A percentile compares a stretch with the other conserved stretches of the same genome.
Conservation (phyloP, 208 protist genomes). For the Trypanosoma brucei region DNA sequence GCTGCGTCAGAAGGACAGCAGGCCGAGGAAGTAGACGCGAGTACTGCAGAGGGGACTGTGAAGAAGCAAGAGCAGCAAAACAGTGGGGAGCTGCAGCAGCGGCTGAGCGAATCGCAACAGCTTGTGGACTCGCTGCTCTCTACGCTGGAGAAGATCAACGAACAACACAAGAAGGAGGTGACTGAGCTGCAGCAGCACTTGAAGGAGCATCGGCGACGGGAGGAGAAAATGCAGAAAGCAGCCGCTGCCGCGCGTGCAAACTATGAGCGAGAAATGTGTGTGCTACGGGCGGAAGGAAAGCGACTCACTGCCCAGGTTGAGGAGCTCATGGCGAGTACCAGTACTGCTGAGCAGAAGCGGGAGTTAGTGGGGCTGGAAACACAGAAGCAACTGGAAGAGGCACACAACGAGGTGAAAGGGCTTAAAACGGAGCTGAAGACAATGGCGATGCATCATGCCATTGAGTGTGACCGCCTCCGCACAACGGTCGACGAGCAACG, state of each 20-base stretch:
- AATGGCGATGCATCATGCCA: background rate
- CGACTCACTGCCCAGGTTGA: background rate
- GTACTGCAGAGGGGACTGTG: background rate
- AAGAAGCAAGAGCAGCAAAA: background rate
- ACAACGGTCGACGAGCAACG: background rate
- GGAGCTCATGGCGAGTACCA: background rate
- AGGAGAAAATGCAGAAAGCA: constrained; percentile 8
- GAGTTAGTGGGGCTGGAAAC: constrained; percentile 2
- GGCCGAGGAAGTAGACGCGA: background rate
- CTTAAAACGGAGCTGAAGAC: constrained; percentile 6
- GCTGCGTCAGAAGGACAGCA: background rate
- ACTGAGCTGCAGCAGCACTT: constrained; percentile 3
- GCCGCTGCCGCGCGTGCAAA: background rate
- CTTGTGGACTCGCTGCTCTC: constrained; percentile 13
- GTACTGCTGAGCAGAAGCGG: background rate
- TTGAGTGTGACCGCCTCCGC: constrained; percentile 6
- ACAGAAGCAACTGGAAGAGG: background rate
- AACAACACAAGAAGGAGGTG: constrained; percentile 2
- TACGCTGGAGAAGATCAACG: constrained; percentile 10
- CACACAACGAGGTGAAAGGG: background rate
- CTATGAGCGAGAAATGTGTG: constrained; percentile 12
- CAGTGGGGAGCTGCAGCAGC: background rate
- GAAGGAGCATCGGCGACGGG: background rate
- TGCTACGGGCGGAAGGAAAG: constrained; percentile 8
- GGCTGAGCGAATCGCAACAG: background rate